Evolutionary conservation across 257 asterid species (phyloP).

Genomic region (Henckelia pumila): DNA sequence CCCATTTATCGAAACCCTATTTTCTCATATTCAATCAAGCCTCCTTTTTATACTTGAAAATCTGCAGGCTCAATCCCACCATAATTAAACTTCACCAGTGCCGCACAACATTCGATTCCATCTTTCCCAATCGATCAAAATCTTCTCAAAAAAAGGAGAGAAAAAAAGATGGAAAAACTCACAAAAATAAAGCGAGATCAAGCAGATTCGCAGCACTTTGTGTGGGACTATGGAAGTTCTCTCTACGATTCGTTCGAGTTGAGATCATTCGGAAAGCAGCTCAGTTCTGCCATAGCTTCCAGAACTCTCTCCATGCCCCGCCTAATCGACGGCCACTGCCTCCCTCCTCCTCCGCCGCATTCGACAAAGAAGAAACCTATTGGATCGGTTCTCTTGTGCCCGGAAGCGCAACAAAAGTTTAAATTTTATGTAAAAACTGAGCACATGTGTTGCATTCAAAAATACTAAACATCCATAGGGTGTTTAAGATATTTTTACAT

Average conservation of each 20-base stretch:
- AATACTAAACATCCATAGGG: too few relatives aligned
- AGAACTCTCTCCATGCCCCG: conserved; percentile 79
- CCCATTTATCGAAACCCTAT: too few relatives aligned
- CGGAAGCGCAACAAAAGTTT: too few relatives aligned
- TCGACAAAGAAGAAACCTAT: conserved; percentile 34
- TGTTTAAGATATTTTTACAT: too few relatives aligned
- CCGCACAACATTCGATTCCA: not conserved
- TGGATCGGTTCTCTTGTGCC: too few relatives aligned
- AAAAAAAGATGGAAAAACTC: conserved; percentile 28
- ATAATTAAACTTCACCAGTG: too few relatives aligned
- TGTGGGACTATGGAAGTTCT: conserved; percentile 82
- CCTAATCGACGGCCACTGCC: conserved; percentile 39
- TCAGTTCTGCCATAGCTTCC: conserved; percentile 59
- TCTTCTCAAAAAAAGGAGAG: too few relatives aligned
- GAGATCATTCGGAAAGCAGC: conserved; percentile 55
- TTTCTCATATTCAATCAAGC: too few relatives aligned
- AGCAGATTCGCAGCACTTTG: conserved; percentile 14
- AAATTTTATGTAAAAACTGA: too few relatives aligned
- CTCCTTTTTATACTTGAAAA: too few relatives aligned
- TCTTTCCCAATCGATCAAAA: not conserved
- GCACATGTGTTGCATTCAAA: too few relatives aligned
- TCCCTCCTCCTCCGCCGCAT: conserved; percentile 17
- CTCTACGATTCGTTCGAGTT: conserved; percentile 78
- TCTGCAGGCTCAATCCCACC: too few relatives aligned
- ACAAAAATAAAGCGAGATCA: conserved; percentile 11